Evolutionary conservation across 306 rosid genomes (phyloP).

Genomic region (Hippophae rhamnoides): DNA sequence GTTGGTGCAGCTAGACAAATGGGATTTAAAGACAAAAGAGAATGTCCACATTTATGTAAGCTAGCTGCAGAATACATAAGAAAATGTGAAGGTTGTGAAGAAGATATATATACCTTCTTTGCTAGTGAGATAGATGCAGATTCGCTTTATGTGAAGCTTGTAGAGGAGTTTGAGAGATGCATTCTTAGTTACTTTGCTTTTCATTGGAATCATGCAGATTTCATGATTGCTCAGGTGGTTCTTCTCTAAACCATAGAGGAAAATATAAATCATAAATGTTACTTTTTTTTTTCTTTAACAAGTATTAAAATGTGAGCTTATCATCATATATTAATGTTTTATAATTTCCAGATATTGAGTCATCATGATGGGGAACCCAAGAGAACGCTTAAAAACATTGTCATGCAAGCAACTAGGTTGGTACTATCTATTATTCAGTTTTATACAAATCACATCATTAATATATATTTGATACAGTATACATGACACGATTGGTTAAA

Average conservation of each 20-base stretch:
- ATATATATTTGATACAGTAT: too few species aligned
- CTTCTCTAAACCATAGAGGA: background rate
- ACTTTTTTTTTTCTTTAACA: background rate
- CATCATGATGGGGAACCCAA: slow-evolving; percentile 67
- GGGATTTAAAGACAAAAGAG: slow-evolving; percentile 70
- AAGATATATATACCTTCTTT: slow-evolving; percentile 64
- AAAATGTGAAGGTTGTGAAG: slow-evolving; percentile 72
- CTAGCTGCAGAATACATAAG: slow-evolving; percentile 73
- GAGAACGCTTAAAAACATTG: slow-evolving; percentile 64
- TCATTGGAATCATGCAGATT: slow-evolving; percentile 80
- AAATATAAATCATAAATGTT: too few species aligned
- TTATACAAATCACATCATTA: too few species aligned
- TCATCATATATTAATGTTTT: too few species aligned
- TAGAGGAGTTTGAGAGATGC: slow-evolving; percentile 97
- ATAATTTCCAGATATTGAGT: slow-evolving; percentile 56
- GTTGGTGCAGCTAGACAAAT: slow-evolving; percentile 83
- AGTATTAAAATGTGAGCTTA: too few species aligned
- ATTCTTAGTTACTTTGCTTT: slow-evolving; percentile 91
- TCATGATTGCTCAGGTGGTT: slow-evolving; percentile 72
- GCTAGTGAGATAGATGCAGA: slow-evolving; percentile 62
- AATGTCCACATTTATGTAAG: slow-evolving; percentile 76
- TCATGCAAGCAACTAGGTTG: slow-evolving; percentile 94
- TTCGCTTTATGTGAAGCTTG: slow-evolving; percentile 90
- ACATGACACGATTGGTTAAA: too few species aligned
- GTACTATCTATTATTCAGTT: background rate